Percentiles rank a stretch among this genome's conserved stretches.
These are phyloP conservation scores for Kodamaea arcana DNA, from an alignment of 1,139 yeast species.

Conservation along the genomic window DNA sequence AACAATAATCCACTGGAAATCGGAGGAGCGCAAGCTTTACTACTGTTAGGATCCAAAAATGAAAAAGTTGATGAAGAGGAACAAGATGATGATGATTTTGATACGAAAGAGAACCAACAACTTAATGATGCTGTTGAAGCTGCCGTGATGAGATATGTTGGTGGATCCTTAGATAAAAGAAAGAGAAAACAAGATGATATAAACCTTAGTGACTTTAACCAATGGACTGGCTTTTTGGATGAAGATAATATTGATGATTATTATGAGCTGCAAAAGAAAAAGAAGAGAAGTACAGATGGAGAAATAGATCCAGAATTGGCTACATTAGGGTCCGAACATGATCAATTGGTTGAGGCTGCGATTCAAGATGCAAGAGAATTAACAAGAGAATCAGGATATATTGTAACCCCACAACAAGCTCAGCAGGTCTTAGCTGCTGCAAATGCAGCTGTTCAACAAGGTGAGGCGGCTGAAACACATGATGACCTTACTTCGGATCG, in stretches of 20 bases:
- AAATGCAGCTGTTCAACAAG: conserved; percentile 20
- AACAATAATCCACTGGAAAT: conserved; percentile 32
- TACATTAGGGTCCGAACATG: conserved; percentile 45
- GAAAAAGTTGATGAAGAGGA: conserved; percentile 13
- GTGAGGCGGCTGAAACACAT: conserved; percentile 9
- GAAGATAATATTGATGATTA: conserved; percentile 23
- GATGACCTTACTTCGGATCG: conserved; percentile 4
- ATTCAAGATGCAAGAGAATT: conserved; percentile 62
- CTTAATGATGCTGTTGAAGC: conserved; percentile 59
- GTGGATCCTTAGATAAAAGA: conserved; percentile 45
- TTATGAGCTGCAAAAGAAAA: conserved; percentile 6
- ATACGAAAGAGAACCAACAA: conserved; percentile 33
- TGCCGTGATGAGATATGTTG: conserved; percentile 71
- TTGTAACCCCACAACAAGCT: conserved; percentile 15
- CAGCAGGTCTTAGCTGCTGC: conserved; percentile 22
- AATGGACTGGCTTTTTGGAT: conserved; percentile 50
- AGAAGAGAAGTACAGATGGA: conserved; percentile 6
- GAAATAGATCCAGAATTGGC: conserved; percentile 64
- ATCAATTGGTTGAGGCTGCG: conserved; percentile 63
- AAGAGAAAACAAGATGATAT: conserved; percentile 13
- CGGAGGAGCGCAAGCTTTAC: conserved; percentile 46
- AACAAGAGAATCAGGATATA: conserved; percentile 31
- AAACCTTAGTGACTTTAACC: conserved; percentile 32
- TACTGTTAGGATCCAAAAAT: conserved; percentile 37
- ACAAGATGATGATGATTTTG: conserved; percentile 14